Conservation (phyloP, 2,329 filamentous ascomycete species). For the Colletotrichum ledebouriae region DNA sequence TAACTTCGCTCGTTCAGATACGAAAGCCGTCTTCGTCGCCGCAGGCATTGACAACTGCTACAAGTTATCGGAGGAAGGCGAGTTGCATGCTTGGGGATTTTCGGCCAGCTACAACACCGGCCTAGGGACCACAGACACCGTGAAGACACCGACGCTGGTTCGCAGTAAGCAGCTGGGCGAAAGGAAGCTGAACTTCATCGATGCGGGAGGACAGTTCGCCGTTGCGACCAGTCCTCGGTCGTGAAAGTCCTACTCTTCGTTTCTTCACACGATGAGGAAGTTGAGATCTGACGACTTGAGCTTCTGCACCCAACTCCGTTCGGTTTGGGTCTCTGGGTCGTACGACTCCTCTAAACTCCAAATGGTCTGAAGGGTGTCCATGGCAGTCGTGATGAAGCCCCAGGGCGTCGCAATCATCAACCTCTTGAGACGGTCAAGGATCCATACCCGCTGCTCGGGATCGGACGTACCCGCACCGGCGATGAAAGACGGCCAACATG, state of each 20-base stretch:
- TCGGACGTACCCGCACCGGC: constrained; percentile 65
- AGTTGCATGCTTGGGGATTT: constrained; percentile 33
- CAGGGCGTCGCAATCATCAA: constrained; percentile 59
- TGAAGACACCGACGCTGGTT: constrained; percentile 68
- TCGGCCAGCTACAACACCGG: constrained; percentile 36
- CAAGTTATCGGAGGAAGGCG: constrained; percentile 8
- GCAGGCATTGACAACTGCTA: constrained; percentile 39
- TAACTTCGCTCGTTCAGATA: constrained; percentile 16
- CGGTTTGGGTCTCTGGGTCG: constrained; percentile 40
- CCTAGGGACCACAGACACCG: constrained; percentile 65
- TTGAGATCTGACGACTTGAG: constrained; percentile 58
- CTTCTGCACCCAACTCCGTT: constrained; percentile 59
- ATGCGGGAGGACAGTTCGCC: constrained; percentile 36
- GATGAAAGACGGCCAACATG: constrained; percentile 69
- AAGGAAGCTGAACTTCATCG: constrained; percentile 27
- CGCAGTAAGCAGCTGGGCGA: constrained; percentile 15
- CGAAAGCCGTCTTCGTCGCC: constrained; percentile 53
- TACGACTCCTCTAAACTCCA: constrained; percentile 53
- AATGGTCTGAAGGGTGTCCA: constrained; percentile 59
- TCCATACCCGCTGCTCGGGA: constrained; percentile 59
- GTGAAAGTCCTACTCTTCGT: neutral
- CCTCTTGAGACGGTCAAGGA: constrained; percentile 59
- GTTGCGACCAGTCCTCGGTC: constrained; percentile 20
- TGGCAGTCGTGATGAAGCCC: constrained; percentile 63
- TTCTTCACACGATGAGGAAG: constrained; percentile 58